phyloP scores from a whole-genome alignment of 345 rosid species.

The Lumnitzera racemosa region DNA sequence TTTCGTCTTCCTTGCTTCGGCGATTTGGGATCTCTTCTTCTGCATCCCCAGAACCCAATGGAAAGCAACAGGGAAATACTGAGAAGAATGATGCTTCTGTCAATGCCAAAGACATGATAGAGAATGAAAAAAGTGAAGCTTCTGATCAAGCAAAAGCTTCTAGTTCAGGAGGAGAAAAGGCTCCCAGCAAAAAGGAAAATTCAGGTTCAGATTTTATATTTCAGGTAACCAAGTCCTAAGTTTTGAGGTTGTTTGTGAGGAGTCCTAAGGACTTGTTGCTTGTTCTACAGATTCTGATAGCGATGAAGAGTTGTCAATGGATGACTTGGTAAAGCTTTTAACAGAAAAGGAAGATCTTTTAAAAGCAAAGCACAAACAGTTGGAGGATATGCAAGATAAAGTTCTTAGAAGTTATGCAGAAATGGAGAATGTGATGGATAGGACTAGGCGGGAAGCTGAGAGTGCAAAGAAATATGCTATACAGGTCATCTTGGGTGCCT shows the following conservation, averaged over 20 bases:
- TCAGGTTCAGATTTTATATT: slow-evolving; percentile 33
- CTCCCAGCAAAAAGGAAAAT: slow-evolving; percentile 18
- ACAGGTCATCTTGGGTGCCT: slow-evolving; percentile 39
- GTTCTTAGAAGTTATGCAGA: slow-evolving; percentile 77
- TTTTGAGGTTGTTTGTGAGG: slow-evolving; percentile 22
- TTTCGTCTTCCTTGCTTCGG: slow-evolving; percentile 31
- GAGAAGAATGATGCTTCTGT: slow-evolving; percentile 11
- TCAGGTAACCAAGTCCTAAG: slow-evolving; percentile 15
- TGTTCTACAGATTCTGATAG: slow-evolving; percentile 35
- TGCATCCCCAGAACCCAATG: slow-evolving; percentile 54
- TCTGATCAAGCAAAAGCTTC: slow-evolving; percentile 4
- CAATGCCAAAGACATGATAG: slow-evolving; percentile 10
- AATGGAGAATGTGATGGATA: slow-evolving; percentile 81
- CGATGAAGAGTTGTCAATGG: slow-evolving; percentile 53
- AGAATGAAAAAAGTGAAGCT: slow-evolving; percentile 22
- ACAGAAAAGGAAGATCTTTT: slow-evolving; percentile 68
- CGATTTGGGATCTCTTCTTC: slow-evolving; percentile 62
- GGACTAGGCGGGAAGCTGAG: slow-evolving; percentile 87
- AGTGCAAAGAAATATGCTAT: slow-evolving; percentile 81
- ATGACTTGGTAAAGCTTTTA: slow-evolving; percentile 73
- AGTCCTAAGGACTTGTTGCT: slow-evolving; percentile 30
- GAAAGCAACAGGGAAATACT: slow-evolving; percentile 32
- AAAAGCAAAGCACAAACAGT: slow-evolving; percentile 53
- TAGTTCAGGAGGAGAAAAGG: background rate
- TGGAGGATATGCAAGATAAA: slow-evolving; percentile 72